Evolutionary conservation across 2,329 filamentous ascomycete species (phyloP), one percentile per base, ranked within the genome.

Genomic region (Trichoderma sp.): DNA sequence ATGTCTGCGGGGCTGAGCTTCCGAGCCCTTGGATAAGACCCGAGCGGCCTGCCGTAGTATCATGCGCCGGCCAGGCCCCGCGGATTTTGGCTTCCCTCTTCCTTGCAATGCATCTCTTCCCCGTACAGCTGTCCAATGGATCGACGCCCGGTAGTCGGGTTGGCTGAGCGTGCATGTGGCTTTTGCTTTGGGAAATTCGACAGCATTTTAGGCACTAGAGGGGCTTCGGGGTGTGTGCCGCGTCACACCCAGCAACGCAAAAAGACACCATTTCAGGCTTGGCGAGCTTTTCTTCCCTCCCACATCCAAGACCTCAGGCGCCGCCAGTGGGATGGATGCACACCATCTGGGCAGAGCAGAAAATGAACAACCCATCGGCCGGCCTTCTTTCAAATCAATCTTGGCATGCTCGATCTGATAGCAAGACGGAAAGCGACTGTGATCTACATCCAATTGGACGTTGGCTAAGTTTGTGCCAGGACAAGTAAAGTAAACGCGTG

Each of bases 231-330:
- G 45, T 14, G 71, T 59, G 71, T 27, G 69, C 38, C 62, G 45
- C 31, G 50, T 41, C 71, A 60, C 65, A 53, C 53, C 27, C 33
- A 62, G 41, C 24, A 38, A 69, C 74, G 65, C 74, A 63, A 71
- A 75, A 75, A 69, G 71, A 62, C 71, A 60, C 71, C 71, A 45
- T 45, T 66, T 74, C 53, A 41, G 71, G 71, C 33, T 74, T 74
- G 71, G 71, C 63, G 50, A 45, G 45, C 14, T 67, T 74, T 74
- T 50, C 35, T 35, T 11, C 27, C 24, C 69, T 74, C 59, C 62
- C 41, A 24, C 71, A 66, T 41, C 71, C 18, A 59, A 38, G 45
- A 41, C 24, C 29, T 73, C 45, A 29, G 62, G 41, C 41, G 41
- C 18, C 27, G 29, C 60, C 29, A 73, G 65, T 65, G 59, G 59